Evolutionary conservation across 805 yeast genomes (phyloP).

Genomic region (Candida hispaniensis): DNA sequence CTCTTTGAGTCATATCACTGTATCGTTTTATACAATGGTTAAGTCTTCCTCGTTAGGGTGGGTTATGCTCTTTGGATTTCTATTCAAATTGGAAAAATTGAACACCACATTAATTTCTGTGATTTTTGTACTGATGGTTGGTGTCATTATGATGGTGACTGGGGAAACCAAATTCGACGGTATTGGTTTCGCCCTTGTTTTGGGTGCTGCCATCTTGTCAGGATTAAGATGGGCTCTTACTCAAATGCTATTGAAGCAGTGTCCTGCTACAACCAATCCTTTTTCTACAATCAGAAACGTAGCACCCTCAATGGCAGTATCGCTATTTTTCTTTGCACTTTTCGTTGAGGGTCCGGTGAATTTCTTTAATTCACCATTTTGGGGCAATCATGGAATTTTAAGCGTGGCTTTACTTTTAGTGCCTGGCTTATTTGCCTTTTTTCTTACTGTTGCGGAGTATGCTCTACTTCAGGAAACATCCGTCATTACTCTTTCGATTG

Average conservation of each 20-base stretch:
- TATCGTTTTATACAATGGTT: conserved; percentile 84
- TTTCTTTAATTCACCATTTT: conserved; percentile 46
- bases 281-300: conserved; percentile 72
- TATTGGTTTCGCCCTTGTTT: conserved; percentile 63
- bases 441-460: conserved; percentile 78
- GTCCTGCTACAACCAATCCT: conserved; percentile 46
- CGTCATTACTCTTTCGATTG: conserved; percentile 75
- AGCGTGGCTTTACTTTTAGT: conserved; percentile 53
- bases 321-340: conserved; percentile 52
- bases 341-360: conserved; percentile 55
- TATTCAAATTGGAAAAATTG: conserved; percentile 67
- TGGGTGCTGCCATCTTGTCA: conserved; percentile 67
- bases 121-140: conserved; percentile 67
- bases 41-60: conserved; percentile 82
- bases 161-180: conserved; percentile 30
- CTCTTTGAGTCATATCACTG: conserved; percentile 65
- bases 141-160: conserved; percentile 79
- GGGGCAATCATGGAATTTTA: conserved; percentile 50
- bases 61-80: conserved; percentile 77
- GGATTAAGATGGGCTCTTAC: conserved; percentile 96
- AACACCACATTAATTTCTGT: conserved; percentile 57
- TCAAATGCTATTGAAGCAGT: conserved; percentile 60
- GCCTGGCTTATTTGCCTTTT: conserved; percentile 82
- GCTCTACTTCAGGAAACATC: conserved; percentile 71
- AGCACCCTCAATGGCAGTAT: conserved; percentile 70